Conservation (phyloP, 73 alveolate species). For the Effrenium voratum region DNA sequence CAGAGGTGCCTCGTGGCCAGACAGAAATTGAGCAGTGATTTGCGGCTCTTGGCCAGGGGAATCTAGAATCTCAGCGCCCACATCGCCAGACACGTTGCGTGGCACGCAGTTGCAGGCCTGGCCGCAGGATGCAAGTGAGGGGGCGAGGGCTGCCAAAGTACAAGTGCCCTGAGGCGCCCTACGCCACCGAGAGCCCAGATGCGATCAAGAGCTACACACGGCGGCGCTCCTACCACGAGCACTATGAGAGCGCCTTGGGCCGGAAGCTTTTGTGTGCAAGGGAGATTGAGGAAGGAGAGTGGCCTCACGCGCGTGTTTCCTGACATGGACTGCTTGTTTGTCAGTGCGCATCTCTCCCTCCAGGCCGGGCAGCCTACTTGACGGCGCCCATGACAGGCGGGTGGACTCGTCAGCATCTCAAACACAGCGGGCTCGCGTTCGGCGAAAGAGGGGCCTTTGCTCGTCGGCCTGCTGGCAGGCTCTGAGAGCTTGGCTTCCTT, state of each 20-base stretch:
- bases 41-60: not conserved
- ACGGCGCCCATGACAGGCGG: too few relatives aligned
- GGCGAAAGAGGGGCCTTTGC: too few relatives aligned
- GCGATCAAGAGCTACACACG: slow-evolving; percentile 17
- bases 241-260: slow-evolving; percentile 4
- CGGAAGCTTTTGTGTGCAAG: not conserved
- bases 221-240: slow-evolving; percentile 35
- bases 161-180: slow-evolving; percentile 37
- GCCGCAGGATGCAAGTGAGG: not conserved
- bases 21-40: too few relatives aligned
- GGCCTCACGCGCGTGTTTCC: too few relatives aligned
- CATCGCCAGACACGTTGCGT: not conserved
- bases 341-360: too few relatives aligned
- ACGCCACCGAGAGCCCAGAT: slow-evolving; percentile 53
- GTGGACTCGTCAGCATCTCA: too few relatives aligned
- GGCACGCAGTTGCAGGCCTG: not conserved
- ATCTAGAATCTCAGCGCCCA: not conserved
- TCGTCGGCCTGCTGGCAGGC: slow-evolving; percentile 18
- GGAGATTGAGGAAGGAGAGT: too few relatives aligned
- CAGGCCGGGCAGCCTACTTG: too few relatives aligned
- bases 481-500: slow-evolving; percentile 69
- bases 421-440: too few relatives aligned
- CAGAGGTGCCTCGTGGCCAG: too few relatives aligned
- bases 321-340: too few relatives aligned
- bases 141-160: too few relatives aligned